Evolutionary conservation across 768 basidiomycete species (phyloP).

Genomic region (Postia placenta): DNA sequence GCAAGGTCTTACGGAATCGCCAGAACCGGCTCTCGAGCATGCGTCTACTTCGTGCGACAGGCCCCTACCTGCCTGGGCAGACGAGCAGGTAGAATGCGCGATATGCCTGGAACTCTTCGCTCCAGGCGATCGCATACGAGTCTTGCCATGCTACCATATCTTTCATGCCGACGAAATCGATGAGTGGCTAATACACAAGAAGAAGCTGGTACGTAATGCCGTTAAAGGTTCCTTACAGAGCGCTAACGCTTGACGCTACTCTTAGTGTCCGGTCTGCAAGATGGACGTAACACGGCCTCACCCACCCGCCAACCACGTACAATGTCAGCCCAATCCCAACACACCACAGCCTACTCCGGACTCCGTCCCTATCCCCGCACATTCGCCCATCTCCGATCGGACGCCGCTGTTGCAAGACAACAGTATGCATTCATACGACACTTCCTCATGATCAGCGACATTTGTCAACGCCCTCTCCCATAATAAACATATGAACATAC

Average conservation of each 20-base stretch:
- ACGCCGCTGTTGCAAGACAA: constrained; percentile 1
- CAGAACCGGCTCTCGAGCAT: not conserved
- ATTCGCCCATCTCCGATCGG: not conserved
- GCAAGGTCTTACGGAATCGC: constrained; percentile 8
- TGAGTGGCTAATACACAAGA: constrained; percentile 86
- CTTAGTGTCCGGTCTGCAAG: constrained; percentile 87
- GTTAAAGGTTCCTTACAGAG: not conserved
- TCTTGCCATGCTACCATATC: constrained; percentile 90
- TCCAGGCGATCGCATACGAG: constrained; percentile 84
- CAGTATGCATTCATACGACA: not conserved
- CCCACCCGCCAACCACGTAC: not conserved
- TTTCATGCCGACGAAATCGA: constrained; percentile 92
- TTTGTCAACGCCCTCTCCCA: no score
- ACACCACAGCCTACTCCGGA: no score
- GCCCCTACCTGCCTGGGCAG: constrained; percentile 64
- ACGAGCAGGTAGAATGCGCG: constrained; percentile 80
- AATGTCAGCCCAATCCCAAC: not conserved
- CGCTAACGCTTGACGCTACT: constrained; percentile 4
- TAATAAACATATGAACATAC: no score
- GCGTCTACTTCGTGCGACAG: constrained; percentile 13
- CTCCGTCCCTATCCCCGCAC: no score
- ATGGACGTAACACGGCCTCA: constrained; percentile 72
- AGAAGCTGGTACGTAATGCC: constrained; percentile 73
- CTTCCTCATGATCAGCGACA: not conserved
- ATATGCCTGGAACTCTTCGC: constrained; percentile 88